These are phyloP conservation scores for Aspergillus sp. DNA, from an alignment of 2,329 filamentous ascomycete genomes.

Conservation along the genomic window DNA sequence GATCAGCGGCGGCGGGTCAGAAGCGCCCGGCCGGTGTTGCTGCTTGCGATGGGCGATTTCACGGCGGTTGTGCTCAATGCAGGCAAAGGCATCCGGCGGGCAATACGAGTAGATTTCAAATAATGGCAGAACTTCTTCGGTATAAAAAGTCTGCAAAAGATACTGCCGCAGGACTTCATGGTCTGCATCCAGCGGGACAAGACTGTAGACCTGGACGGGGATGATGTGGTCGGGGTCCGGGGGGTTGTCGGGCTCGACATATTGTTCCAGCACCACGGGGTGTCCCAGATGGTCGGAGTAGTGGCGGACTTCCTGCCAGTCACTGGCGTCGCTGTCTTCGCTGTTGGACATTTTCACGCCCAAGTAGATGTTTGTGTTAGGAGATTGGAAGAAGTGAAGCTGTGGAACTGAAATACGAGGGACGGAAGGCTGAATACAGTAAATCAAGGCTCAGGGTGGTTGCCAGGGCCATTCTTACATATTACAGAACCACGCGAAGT, in stretches of 20 bases:
- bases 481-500: background rate
- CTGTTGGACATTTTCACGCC: background rate
- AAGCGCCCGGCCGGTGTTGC: constrained; percentile 9
- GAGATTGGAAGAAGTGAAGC: background rate
- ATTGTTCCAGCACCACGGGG: constrained; percentile 18
- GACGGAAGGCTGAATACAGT: too few species aligned
- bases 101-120: constrained; percentile 22
- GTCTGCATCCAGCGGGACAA: background rate
- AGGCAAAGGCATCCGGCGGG: constrained; percentile 17
- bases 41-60: constrained; percentile 21
- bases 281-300: constrained; percentile 19
- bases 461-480: background rate
- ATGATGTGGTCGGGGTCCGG: constrained; percentile 4
- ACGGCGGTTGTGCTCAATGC: constrained; percentile 15
- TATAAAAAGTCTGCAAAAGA: constrained; percentile 12
- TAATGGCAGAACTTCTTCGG: constrained; percentile 15
- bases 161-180: constrained; percentile 14
- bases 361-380: background rate
- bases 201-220: constrained; percentile 17
- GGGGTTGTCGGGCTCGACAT: constrained; percentile 4
- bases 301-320: constrained; percentile 15
- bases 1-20: constrained; percentile 16
- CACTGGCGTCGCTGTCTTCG: background rate
- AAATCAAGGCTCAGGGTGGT: too few species aligned
- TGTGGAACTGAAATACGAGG: background rate